Percentiles rank a stretch among this genome's conserved stretches.
These are phyloP conservation scores for Heracleum sosnowskyi DNA, from an alignment of 129 eudicot genomes.

Conservation along the genomic window DNA sequence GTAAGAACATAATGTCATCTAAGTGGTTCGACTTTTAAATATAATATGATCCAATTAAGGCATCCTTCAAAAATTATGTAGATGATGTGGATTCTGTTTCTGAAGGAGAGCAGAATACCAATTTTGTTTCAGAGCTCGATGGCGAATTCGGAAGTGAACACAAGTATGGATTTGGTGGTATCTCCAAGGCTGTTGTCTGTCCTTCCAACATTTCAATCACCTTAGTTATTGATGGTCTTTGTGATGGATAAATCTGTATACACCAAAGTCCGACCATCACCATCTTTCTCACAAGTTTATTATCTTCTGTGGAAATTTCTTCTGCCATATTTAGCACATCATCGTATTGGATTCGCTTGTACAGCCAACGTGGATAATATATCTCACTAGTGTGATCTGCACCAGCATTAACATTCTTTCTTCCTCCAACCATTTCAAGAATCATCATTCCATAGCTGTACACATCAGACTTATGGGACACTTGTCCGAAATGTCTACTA, in stretches of 20 bases:
- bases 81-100: neutral
- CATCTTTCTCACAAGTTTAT: conserved; percentile 37
- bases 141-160: conserved; percentile 7
- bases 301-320: conserved; percentile 22
- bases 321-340: conserved; percentile 3
- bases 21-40: no score
- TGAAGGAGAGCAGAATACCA: neutral
- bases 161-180: conserved; percentile 36
- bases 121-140: neutral
- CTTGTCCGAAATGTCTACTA: conserved; percentile 10
- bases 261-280: conserved; percentile 53
- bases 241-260: conserved; percentile 38
- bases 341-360: conserved; percentile 25
- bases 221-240: conserved; percentile 39
- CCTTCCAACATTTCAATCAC: conserved; percentile 62
- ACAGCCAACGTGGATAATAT: conserved; percentile 47
- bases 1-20: no score
- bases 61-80: neutral
- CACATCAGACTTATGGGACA: conserved; percentile 1
- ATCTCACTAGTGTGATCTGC: conserved; percentile 16
- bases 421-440: conserved; percentile 6
- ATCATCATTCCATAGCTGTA: conserved; percentile 8
- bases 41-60: no score
- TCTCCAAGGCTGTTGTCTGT: conserved; percentile 24
- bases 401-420: neutral